Conservation (phyloP, 2,329 filamentous ascomycete species). For the Xylariaceae sp. region DNA sequence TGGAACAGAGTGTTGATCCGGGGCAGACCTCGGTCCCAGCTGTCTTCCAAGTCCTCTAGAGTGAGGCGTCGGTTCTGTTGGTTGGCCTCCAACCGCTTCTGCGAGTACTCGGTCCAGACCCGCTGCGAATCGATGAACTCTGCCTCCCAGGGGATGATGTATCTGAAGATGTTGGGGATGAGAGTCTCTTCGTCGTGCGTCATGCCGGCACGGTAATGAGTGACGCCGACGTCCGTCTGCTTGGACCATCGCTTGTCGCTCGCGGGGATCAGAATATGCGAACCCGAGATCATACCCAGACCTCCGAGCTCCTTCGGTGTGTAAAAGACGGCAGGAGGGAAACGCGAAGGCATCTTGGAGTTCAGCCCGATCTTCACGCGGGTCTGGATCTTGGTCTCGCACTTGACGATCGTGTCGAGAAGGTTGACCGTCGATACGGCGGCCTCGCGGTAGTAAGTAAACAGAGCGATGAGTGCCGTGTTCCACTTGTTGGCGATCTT, state of each 20-base stretch:
- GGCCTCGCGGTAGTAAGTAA: constrained; percentile 97
- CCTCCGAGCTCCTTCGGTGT: constrained; percentile 97
- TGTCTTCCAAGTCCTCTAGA: constrained; percentile 93
- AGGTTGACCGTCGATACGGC: constrained; percentile 92
- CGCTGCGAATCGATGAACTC: constrained; percentile 99
- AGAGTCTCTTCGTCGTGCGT: constrained; percentile 95
- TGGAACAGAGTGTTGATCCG: constrained; percentile 99
- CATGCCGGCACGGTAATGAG: constrained; percentile 96
- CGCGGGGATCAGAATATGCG: constrained; percentile 93
- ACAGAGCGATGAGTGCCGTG: constrained; percentile 90
- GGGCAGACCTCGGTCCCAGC: constrained; percentile 94
- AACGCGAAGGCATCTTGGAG: constrained; percentile 98
- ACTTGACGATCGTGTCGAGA: constrained; percentile 97
- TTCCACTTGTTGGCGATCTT: constrained; percentile 99
- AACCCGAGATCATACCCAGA: constrained; percentile 97
- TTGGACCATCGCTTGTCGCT: constrained; percentile 98
- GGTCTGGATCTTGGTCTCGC: constrained; percentile 98
- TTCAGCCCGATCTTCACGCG: constrained; percentile 98
- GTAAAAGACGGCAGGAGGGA: constrained; percentile 97
- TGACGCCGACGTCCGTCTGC: constrained; percentile 95
- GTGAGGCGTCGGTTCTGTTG: constrained; percentile 94
- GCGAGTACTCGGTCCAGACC: constrained; percentile 98
- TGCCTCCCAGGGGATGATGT: constrained; percentile 98
- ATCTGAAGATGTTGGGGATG: constrained; percentile 98
- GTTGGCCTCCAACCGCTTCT: constrained; percentile 94